These are phyloP conservation scores for Fraxinus sp. DNA, from an alignment of 305 asterid species.

Conservation along the genomic window DNA sequence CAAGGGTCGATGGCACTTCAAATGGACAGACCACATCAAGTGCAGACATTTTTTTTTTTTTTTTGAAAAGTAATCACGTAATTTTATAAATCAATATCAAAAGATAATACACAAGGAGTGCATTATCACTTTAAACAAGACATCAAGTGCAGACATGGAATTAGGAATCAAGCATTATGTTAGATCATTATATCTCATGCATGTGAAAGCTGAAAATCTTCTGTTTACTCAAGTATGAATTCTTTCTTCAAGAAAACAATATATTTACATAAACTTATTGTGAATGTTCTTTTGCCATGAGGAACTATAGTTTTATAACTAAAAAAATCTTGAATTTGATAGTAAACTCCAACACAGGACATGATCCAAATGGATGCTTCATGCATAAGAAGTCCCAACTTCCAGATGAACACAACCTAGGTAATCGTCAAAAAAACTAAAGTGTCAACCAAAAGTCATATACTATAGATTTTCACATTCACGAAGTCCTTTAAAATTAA, in stretches of 20 bases:
- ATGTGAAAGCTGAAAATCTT: slow-evolving; percentile 1
- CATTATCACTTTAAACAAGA: too few relatives aligned
- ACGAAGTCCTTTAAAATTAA: not conserved
- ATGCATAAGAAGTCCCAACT: not conserved
- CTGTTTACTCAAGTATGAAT: not conserved
- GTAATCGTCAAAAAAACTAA: not conserved
- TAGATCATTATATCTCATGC: slow-evolving; percentile 9
- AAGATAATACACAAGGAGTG: too few relatives aligned
- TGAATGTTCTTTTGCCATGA: not conserved
- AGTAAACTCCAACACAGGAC: not conserved
- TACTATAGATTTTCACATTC: not conserved
- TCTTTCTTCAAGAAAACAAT: slow-evolving; percentile 17
- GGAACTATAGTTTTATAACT: not conserved
- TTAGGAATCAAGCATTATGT: not conserved
- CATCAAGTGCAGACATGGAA: not conserved
- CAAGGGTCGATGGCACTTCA: not conserved
- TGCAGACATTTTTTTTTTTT: not conserved
- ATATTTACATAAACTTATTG: slow-evolving; percentile 1
- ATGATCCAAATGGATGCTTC: not conserved
- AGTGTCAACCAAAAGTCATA: not conserved
- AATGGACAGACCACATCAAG: not conserved
- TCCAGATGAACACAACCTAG: not conserved
- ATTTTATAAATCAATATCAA: too few relatives aligned
- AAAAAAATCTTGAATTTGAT: not conserved
- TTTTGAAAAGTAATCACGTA: too few relatives aligned